Base-by-base conservation (phyloP, 345 rosid species). In the Gossypium stocksii region DNA sequence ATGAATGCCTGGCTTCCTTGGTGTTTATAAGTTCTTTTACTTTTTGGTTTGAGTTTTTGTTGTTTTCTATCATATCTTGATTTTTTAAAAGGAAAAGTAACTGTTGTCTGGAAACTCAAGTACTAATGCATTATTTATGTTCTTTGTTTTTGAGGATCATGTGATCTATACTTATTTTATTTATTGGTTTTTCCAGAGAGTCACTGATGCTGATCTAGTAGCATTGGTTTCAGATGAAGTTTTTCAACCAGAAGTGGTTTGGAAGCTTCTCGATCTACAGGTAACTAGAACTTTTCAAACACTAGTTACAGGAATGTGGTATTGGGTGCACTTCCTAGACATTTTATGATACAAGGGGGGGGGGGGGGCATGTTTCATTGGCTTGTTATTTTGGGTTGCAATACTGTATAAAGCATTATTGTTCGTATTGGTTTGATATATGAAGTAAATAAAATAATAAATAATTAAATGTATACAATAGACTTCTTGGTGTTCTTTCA, bases 141-240 rank as follows among this genome's bases (percentile, higher is more conserved):
- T 58, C 15, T 48, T 27, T 68, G 29, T 43, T 45, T 14, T 23
- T 79, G 75, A 57, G 17, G 68, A 57, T 73, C 74, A 61, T 22
- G 64, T 13, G 61, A 48, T 41, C 74, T 81, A 65, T 74, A 72
- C 59, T 45, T 45, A 69, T 77, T 64, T 66, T 57, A 22, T 68
- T 82, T 75, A 14, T 25, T 79, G 62, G 46, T 82, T 67, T 34
- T 65, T 69, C 29, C 80, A 96, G 97, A 88, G 91, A 82, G 91
- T 96, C 78, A 86, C 95, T 0, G 97, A 91, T 79, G 98, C 97
- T 25, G 99, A 96, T 85, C 82, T 96, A 43, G 82, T 88, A 83
- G 97, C 97, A 16, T 75, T 93, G 80, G 91, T 96, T 34, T 91
- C 98, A 19, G 98, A 96, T 84, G 99, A 95, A 83, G 91, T 95